Evolutionary conservation across 257 asterid genomes (phyloP), one percentile per base, ranked within the genome.

Genomic region (Solanum pennellii): DNA sequence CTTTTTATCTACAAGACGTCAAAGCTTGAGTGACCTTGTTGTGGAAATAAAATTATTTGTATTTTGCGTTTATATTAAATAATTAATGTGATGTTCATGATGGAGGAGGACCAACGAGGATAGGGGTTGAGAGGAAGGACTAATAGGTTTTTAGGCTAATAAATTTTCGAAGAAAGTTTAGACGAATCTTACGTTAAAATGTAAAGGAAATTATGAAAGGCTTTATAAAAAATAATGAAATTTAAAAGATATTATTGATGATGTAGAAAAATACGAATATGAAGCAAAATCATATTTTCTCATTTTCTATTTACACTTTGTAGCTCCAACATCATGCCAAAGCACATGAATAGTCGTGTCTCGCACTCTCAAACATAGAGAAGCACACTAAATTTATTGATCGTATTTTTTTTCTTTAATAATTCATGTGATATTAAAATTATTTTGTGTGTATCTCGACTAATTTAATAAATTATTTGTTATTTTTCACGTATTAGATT

Each of bases 381-480:
- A 52, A 52, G 23, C 62, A 52, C 62, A 52, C 7, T 6, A 52
- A 52, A 16, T 52, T 52, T 52, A 16, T 1, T 52, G 23, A 52
- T 52, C 23, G 62, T 8, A 16, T 16, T 7, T 16, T 52, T 49
- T 15, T 10, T 52, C 2, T 6, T 0, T 3, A 52, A 52, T 6
- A 52, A 16, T 52, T 6, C 62, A 52, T 16, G 4, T 52, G 4
- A 2, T 52, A 16, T 52, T 21, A 16, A 6, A 16, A 16, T 2
- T 23, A 52, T 52, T 0, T 52, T 16, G 0, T 16, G 0, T 52
- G 3, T 16, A 52, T 52, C 3, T 16, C 23, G 1, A 52, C 2
- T 16, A 52, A 52, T 52, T 52, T 0, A 52, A 52, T 16, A 52
- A 52, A 52, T 16, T 52, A 16, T 0, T 52, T 52, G 2, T 52